Evolutionary conservation across 2,329 filamentous ascomycete genomes (phyloP), one percentile per base, ranked within the genome.

Genomic region (Phialophora expanda): DNA sequence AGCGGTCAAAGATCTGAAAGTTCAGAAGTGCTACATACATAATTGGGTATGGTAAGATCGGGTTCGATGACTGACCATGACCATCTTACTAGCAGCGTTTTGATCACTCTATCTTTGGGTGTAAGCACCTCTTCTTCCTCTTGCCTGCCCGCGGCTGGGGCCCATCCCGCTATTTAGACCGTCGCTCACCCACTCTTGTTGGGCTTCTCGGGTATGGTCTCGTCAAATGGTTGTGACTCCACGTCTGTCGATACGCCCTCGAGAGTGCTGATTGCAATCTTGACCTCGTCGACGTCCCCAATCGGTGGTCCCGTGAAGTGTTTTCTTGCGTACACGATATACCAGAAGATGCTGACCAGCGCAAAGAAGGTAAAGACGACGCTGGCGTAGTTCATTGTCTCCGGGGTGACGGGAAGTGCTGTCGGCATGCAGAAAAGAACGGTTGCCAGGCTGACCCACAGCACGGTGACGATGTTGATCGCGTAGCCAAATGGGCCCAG

Each of bases 1-100:
- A 61, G 14, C 66, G 65, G 3, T 58, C 62, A 12, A 72, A 73
- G 67, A 67, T 69, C 17, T 72, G 66, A 58, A 41, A 50, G 26
- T 2, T 24, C 2, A 3, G 24, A 24, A 24, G 38, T 8, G 6
- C 38, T 44, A n/a, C 24, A 24, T 44, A n/a, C 24, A 24, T 24
- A 4, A 41, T 41, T 17, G 34, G 1, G 11, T 34, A 14, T 38
- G 1, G 1, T 38, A 17, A 6, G 14, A 17, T 8, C n/a, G 38
- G 14, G 17, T n/a, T 44, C 38, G 4, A 44, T 6, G 38, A n/a
- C 17, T n/a, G 14, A 44, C 17, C 6, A n/a, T n/a, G 14, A 44
- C 17, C 6, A n/a, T 7, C 38, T 8, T 17, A 5, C 38, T n/a
- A n/a, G 38, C 5, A 20, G 1, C 38, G 6, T 8, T 8, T 7